Evolutionary conservation across 2,329 filamentous ascomycete genomes (phyloP).

Genomic region (Metarhizium rileyi): DNA sequence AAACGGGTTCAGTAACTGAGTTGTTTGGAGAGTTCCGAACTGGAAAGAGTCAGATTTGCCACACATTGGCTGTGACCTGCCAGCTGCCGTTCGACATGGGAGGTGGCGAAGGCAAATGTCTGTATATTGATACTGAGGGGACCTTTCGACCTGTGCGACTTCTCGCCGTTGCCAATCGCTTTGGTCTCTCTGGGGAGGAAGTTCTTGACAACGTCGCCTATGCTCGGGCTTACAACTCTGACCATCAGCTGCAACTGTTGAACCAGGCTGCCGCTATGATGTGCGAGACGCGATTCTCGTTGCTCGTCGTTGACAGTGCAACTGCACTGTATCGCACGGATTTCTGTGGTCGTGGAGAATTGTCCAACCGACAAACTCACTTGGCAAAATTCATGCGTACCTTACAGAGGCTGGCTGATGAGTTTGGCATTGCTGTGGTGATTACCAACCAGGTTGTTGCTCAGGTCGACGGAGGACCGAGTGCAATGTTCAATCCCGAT

Average conservation of each 20-base stretch:
- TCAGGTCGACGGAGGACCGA: constrained; percentile 92
- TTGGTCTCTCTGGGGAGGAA: constrained; percentile 90
- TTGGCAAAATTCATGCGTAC: constrained; percentile 83
- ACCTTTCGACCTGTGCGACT: constrained; percentile 90
- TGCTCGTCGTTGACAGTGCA: constrained; percentile 91
- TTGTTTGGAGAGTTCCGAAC: constrained; percentile 97
- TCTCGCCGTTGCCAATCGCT: constrained; percentile 85
- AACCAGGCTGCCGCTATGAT: constrained; percentile 97
- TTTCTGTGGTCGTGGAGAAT: constrained; percentile 90
- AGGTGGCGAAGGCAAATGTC: constrained; percentile 92
- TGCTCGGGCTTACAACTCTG: constrained; percentile 94
- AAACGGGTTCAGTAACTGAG: constrained; percentile 96
- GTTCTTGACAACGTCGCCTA: constrained; percentile 98
- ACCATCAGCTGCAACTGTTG: constrained; percentile 90
- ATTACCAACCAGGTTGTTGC: constrained; percentile 99
- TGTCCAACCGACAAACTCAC: constrained; percentile 87
- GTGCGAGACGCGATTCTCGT: constrained; percentile 95
- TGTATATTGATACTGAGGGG: constrained; percentile 97
- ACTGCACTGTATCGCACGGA: constrained; percentile 94
- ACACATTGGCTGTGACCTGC: constrained; percentile 96
- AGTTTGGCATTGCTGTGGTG: constrained; percentile 94
- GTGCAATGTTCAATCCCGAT: constrained; percentile 97
- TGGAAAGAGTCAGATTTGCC: constrained; percentile 97
- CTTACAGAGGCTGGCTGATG: constrained; percentile 65
- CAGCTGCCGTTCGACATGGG: constrained; percentile 98